Base-by-base conservation (phyloP, 768 basidiomycete genomes). In the Cyclocybe aegerita region DNA sequence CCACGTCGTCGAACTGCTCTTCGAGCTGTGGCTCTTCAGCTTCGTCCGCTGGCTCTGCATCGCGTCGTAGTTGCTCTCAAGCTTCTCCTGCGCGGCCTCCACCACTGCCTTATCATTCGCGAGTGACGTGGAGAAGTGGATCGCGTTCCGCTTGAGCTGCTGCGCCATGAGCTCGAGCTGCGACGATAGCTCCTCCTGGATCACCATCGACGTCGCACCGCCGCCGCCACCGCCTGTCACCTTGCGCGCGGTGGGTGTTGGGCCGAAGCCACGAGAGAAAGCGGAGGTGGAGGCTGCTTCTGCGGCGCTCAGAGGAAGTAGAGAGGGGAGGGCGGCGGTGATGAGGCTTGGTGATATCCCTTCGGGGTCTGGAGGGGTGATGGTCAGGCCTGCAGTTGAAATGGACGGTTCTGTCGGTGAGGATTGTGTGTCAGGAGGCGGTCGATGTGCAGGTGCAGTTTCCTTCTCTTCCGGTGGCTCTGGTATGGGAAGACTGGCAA, bases 121-220 rank as follows among this genome's bases (percentile, higher is more conserved):
- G 1, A 98, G 72, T 9, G 83, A 74, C 4, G 76, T 74, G 4
- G 87, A 79, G 63, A 98, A 95, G 58, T 92, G 83, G 0, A 86
- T 64, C 0, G 93, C 86, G 57, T 96, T 96, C 16, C 81, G 76
- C 59, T 89, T 90, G 43, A 98, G 82, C 63, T 93, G 92, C 8
- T 83, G 74, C 0, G 93, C 92, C 95, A 98, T 98, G 49, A 82
- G 67, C 0, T 83, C 85, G 17, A 95, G 80, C 60, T 91, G 86
- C 7, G 74, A 73, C 0, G 88, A 78, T 40, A 95, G 80, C 16
- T 89, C 81, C 44, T 90, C 80, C 17, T 95, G 93, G 2, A 88
- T 69, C 5, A 65, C 64, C 2, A 65, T 71, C 3, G 71, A 60
- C 2, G 68, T 54, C 15, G 61, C 53, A 8, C 58, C 53, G 2